These are phyloP conservation scores for Aspergillus clavatus DNA, from an alignment of 2,329 filamentous ascomycete genomes.

Conservation along the genomic window DNA sequence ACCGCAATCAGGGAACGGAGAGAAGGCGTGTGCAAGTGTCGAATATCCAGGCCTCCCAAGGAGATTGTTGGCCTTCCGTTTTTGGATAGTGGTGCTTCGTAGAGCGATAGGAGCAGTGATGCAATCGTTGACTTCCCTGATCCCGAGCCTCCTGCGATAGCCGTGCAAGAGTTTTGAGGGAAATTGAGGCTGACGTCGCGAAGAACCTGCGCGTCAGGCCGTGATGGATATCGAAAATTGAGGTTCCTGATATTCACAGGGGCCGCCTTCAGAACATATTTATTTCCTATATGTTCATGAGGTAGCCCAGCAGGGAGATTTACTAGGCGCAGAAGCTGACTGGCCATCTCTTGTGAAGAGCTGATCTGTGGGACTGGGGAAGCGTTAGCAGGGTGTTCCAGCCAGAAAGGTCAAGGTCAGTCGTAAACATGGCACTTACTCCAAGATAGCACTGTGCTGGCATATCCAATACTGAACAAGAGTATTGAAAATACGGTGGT, in stretches of 20 bases:
- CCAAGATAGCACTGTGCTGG: conserved; percentile 63
- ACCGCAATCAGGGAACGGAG: conserved; percentile 60
- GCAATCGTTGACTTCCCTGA: conserved; percentile 88
- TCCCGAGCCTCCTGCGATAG: conserved; percentile 78
- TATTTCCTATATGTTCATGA: conserved; percentile 54
- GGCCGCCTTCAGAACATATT: conserved; percentile 38
- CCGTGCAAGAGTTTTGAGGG: conserved; percentile 59
- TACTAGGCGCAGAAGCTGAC: conserved; percentile 66
- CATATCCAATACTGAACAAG: conserved; percentile 74
- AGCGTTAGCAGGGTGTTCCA: conserved; percentile 1
- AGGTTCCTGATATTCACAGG: conserved; percentile 59
- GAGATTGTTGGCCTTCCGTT: conserved; percentile 44
- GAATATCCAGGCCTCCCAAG: conserved; percentile 51
- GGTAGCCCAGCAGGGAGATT: conserved; percentile 52
- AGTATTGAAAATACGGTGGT: conserved; percentile 75
- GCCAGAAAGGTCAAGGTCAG: too few relatives aligned
- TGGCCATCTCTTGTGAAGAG: conserved; percentile 66
- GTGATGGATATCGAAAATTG: conserved; percentile 66
- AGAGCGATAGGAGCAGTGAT: conserved; percentile 68
- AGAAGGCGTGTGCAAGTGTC: conserved; percentile 54
- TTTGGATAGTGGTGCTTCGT: conserved; percentile 40
- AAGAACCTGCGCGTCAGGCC: conserved; percentile 52
- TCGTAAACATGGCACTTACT: conserved; percentile 37
- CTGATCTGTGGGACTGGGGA: conserved; percentile 68
- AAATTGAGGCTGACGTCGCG: conserved; percentile 63